These are phyloP conservation scores for Tuber borchii DNA, from an alignment of 495 filamentous ascomycete genomes.

Conservation along the genomic window DNA sequence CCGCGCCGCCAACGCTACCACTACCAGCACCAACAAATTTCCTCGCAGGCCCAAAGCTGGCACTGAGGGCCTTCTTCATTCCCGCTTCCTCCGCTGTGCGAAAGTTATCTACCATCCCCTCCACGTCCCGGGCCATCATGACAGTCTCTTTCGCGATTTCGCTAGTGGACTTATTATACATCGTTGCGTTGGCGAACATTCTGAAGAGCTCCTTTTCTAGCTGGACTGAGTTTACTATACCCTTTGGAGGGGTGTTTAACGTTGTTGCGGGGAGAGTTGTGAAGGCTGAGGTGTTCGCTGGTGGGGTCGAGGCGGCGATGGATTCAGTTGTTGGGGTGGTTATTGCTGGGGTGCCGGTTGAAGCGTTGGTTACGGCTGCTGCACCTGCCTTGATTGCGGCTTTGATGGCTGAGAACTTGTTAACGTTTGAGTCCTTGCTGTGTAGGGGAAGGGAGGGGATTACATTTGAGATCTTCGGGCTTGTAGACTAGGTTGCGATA, in stretches of 20 bases:
- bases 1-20: not conserved
- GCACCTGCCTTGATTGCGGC: slow-evolving; percentile 59
- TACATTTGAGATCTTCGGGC: slow-evolving; percentile 75
- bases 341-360: slow-evolving; percentile 46
- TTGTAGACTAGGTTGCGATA: slow-evolving; percentile 80
- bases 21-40: slow-evolving; percentile 11
- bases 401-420: slow-evolving; percentile 53
- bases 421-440: slow-evolving; percentile 7
- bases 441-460: not conserved
- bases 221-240: slow-evolving; percentile 89
- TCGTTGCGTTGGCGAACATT: slow-evolving; percentile 95
- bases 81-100: slow-evolving; percentile 40
- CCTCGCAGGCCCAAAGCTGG: slow-evolving; percentile 37
- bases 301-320: slow-evolving; percentile 63
- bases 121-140: slow-evolving; percentile 43
- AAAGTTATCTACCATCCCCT: slow-evolving; percentile 53
- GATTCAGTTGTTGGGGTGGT: slow-evolving; percentile 48
- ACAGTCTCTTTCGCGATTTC: slow-evolving; percentile 41
- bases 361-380: slow-evolving; percentile 44
- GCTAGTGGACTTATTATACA: slow-evolving; percentile 65
- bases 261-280: slow-evolving; percentile 62
- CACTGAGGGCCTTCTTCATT: slow-evolving; percentile 45
- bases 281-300: slow-evolving; percentile 46
- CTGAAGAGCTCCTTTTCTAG: slow-evolving; percentile 92
- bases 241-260: slow-evolving; percentile 68